These are phyloP conservation scores for Globisporangium spinosum DNA, from an alignment of 352 stramenopile genomes.

Conservation along the genomic window DNA sequence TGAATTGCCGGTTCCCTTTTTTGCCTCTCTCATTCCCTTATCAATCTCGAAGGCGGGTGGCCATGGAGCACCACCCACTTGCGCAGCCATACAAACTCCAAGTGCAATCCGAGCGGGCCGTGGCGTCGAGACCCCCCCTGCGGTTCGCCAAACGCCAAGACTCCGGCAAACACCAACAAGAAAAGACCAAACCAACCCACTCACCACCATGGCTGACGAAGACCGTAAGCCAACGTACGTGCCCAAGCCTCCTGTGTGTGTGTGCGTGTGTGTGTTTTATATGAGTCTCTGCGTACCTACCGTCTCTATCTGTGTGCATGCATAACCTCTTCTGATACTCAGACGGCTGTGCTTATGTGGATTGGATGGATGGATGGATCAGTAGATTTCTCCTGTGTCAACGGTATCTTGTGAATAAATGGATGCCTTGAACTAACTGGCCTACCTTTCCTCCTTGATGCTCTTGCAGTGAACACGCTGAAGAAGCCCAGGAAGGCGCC, in stretches of 20 bases:
- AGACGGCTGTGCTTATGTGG: not conserved
- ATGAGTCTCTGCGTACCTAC: slow-evolving; percentile 7
- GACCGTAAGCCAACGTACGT: slow-evolving; percentile 70
- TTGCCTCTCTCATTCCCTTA: not conserved
- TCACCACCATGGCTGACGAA: slow-evolving; percentile 73
- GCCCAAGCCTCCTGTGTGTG: not conserved
- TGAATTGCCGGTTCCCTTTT: slow-evolving; percentile 4
- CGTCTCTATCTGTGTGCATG: not conserved
- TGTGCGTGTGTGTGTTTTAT: not conserved
- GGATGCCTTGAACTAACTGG: not conserved
- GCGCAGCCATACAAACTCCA: slow-evolving; percentile 58
- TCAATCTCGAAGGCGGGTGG: slow-evolving; percentile 9
- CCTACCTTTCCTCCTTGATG: not conserved
- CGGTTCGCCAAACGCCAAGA: slow-evolving; percentile 22
- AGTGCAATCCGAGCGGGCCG: slow-evolving; percentile 28
- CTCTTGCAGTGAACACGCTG: slow-evolving; percentile 40
- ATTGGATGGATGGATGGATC: not conserved
- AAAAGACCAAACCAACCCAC: slow-evolving; percentile 21
- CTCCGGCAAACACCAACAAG: slow-evolving; percentile 25
- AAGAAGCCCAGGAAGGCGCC: slow-evolving; percentile 65
- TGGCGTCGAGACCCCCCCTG: slow-evolving; percentile 16
- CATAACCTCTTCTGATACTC: not conserved
- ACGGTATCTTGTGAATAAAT: slow-evolving; percentile 3
- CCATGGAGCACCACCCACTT: slow-evolving; percentile 51
- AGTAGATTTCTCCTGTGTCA: not conserved